Evolutionary conservation across 2,329 filamentous ascomycete species (phyloP), one percentile per base, ranked within the genome.

Genomic region (Simplicillium aogashimaense): DNA sequence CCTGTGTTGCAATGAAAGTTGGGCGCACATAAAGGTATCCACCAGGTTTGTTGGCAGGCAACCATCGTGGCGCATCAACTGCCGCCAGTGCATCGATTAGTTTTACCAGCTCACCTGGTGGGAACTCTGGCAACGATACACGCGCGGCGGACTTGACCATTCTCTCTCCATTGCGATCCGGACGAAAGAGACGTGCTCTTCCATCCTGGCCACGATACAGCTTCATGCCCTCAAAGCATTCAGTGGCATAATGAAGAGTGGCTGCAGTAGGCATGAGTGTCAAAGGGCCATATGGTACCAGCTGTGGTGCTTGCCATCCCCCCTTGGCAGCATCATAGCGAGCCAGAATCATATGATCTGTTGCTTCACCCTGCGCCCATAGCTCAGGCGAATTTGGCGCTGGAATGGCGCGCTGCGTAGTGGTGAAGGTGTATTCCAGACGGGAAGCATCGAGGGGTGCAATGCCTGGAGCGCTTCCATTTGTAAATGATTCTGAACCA

Each of bases 181-280:
- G 76, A n/a, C 80, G 72, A 66, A 85, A 85, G 16, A 84, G 62
- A 28, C 80, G 75, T 34, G 83, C 64, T 50, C 72, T 74, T 49
- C 73, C 72, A 53, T 84, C 78, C 45, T 69, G 70, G 29, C 83
- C 83, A 38, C 83, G 73, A 65, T 86, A 86, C n/a, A 78, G 72
- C 58, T 86, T 87, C 40, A 63, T 47, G 6, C 83, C 83, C 60
- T 87, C 83, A 59, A 87, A 87, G 53, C 82, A 86, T 53, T 85
- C 78, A 17, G 82, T 86, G 12, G 83, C 83, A 58, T 87, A 86
- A 60, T 87, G 83, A 36, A 87, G 67, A 36, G 76, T 75, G 8
- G 74, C 78, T 4, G 82, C 79, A 4, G 77, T 83, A 2, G 83
- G 83, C 57, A 81, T 75, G 50, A 87, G 70, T 42, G 67, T 65